phyloP scores from a whole-genome alignment of 345 rosid species.

The Populus alba region DNA sequence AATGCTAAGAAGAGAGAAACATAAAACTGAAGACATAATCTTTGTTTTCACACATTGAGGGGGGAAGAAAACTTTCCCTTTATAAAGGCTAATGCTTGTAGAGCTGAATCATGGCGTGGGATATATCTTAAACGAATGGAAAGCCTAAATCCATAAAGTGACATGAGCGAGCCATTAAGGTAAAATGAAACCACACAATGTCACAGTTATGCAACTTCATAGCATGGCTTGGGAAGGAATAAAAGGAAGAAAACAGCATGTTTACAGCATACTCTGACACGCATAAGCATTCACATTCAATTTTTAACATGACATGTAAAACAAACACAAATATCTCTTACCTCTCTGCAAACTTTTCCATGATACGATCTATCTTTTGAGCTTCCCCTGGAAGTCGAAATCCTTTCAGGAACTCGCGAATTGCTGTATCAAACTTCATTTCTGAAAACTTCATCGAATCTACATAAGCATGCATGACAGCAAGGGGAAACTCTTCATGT shows the following conservation, averaged over 20 bases:
- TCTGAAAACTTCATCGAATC: slow-evolving; percentile 85
- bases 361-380: slow-evolving; percentile 96
- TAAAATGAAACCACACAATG: neutral
- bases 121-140: neutral
- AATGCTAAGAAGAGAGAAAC: too few species aligned
- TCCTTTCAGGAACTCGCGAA: slow-evolving; percentile 90
- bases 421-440: slow-evolving; percentile 82
- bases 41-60: neutral
- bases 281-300: too few species aligned
- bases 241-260: neutral
- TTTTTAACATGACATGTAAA: too few species aligned
- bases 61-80: neutral
- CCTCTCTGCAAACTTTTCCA: slow-evolving; percentile 99
- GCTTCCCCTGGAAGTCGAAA: slow-evolving; percentile 99
- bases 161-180: neutral
- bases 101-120: neutral
- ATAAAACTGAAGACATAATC: too few species aligned
- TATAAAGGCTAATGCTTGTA: neutral
- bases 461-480: slow-evolving; percentile 97
- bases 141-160: neutral
- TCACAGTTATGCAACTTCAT: too few species aligned
- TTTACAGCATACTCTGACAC: neutral
- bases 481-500: slow-evolving; percentile 93
- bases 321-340: slow-evolving; percentile 20
- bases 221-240: neutral